Evolutionary conservation across 257 asterid species (phyloP), one percentile per base, ranked within the genome.

Genomic region (Nicotiana obtusifolia): DNA sequence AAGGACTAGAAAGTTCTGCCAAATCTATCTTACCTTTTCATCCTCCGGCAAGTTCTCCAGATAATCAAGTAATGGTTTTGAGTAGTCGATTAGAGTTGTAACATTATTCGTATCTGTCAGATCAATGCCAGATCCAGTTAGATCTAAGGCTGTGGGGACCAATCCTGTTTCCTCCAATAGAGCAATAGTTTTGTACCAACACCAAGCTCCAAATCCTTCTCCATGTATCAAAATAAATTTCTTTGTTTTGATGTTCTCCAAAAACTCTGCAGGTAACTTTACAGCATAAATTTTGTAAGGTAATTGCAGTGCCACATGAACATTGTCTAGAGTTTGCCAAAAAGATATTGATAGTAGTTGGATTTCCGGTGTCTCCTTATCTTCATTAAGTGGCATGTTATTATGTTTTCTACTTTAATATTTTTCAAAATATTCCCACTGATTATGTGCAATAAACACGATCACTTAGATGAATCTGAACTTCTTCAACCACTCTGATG

Each of bases 161-260:
- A 96, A 87, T 80, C 98, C 99, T 17, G 92, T 79, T 87, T 96
- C 99, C 88, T 96, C 97, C 67, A 94, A 88, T 10, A 90, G 87
- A 73, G 98, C 98, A 59, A 94, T 94, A 81, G 83, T 93, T 87
- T 93, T 96, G 79, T 94, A 96, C 99, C 99, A 96, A 91, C 98
- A 96, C 99, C 99, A 96, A 81, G 98, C 99, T 83, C 99, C 99
- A 80, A 96, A 93, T 80, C 99, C 99, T 90, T 94, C 99, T 57
- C 99, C 99, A 31, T 94, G 99, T 76, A 96, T 92, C 91, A 96
- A 84, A 82, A 96, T 93, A 84, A 96, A 81, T 83, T 91, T 96
- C 91, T 90, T 96, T 41, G 97, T 89, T 88, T 92, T 90, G 88
- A 92, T 76, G 85, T 88, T 94, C 89, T 96, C 99, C 91, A 96